phyloP scores from a whole-genome alignment of 2,329 filamentous ascomycete species.

The Nemania bipapillata region DNA sequence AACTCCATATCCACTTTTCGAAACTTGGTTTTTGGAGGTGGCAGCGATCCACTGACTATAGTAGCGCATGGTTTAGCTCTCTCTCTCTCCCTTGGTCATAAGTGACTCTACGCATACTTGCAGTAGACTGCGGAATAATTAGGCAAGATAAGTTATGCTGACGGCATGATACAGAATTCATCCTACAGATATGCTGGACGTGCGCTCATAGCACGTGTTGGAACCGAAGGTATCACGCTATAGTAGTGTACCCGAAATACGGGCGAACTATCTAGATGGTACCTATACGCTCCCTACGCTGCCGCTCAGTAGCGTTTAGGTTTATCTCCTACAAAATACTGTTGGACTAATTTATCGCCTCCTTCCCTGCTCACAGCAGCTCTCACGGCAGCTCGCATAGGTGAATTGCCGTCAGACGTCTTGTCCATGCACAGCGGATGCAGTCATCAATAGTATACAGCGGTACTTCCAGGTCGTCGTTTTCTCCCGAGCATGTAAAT shows the following conservation, averaged over 20 bases:
- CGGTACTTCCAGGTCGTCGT: neutral
- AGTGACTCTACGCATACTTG: too few relatives aligned
- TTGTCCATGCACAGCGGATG: neutral
- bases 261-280: neutral
- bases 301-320: neutral
- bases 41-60: conserved; percentile 12
- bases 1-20: conserved; percentile 10
- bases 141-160: too few relatives aligned
- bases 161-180: neutral
- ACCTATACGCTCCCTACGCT: too few relatives aligned
- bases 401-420: neutral
- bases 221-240: neutral
- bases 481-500: too few relatives aligned
- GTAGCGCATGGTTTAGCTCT: neutral
- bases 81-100: too few relatives aligned
- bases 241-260: neutral
- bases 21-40: conserved; percentile 11
- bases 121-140: too few relatives aligned
- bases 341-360: neutral
- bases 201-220: neutral
- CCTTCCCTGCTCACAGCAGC: neutral
- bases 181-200: neutral
- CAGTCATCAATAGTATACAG: neutral
- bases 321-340: neutral
- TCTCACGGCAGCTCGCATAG: neutral